phyloP scores from a whole-genome alignment of 2,329 filamentous ascomycete species.

The Botrytis paeoniae region DNA sequence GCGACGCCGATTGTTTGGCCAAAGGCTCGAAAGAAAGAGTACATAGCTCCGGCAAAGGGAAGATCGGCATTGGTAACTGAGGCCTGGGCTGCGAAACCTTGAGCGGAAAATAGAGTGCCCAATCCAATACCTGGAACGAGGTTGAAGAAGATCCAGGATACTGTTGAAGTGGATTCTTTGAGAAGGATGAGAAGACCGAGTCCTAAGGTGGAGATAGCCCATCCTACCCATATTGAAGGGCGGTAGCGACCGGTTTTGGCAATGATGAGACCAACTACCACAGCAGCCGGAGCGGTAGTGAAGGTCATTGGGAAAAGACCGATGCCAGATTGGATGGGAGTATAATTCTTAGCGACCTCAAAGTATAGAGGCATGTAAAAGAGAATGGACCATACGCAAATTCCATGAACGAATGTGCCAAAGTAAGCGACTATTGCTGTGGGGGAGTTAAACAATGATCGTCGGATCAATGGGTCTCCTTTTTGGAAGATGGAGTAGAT shows the following conservation, averaged over 20 bases:
- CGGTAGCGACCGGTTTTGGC: constrained; percentile 56
- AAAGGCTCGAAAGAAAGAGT: constrained; percentile 62
- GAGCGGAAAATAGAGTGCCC: constrained; percentile 60
- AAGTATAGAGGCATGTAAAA: constrained; percentile 54
- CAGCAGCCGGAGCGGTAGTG: constrained; percentile 55
- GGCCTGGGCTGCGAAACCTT: constrained; percentile 61
- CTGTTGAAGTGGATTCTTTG: constrained; percentile 47
- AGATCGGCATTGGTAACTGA: constrained; percentile 54
- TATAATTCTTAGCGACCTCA: constrained; percentile 50
- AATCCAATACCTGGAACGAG: constrained; percentile 58
- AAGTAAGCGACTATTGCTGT: constrained; percentile 51
- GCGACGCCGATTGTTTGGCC: constrained; percentile 42
- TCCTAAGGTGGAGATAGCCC: constrained; percentile 56
- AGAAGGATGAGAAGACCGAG: constrained; percentile 54
- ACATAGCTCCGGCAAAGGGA: constrained; percentile 59
- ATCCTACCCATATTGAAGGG: constrained; percentile 50
- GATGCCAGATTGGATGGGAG: constrained; percentile 50
- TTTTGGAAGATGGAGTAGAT: constrained; percentile 46
- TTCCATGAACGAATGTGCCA: constrained; percentile 52
- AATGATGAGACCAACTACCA: constrained; percentile 54
- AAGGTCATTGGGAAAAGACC: constrained; percentile 58
- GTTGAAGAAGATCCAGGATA: constrained; percentile 58
- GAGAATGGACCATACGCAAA: constrained; percentile 50
- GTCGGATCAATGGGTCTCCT: constrained; percentile 38
- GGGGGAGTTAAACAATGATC: constrained; percentile 43